Evolutionary conservation across 805 yeast genomes (phyloP), one percentile per base, ranked within the genome.

Genomic region (Saccharomyces eubayanus): DNA sequence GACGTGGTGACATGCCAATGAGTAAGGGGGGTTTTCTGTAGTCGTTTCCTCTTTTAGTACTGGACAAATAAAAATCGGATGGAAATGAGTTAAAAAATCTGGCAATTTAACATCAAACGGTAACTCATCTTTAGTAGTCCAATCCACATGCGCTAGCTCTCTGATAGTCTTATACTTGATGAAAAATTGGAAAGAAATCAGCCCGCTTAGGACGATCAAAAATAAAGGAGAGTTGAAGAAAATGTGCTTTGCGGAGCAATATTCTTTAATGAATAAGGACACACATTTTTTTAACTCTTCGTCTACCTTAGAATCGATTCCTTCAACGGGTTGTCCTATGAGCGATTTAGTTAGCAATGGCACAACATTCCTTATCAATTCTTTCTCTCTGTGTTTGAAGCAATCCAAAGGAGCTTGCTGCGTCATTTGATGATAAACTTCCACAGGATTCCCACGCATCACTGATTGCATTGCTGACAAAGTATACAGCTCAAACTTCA

Each of bases 61-160:
- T 0, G 90, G 90, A 62, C 90, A 84, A 3, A 84, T 84, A 62
- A 83, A 84, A 1, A 84, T 75, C 1, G 88, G 80, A 62, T 84
- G 89, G 65, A 77, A 83, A 45, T 63, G 62, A 52, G 77, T 78
- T 49, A 82, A 65, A 27, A 68, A 68, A 0, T 67, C 65, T 0
- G 90, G 89, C 21, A 84, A 67, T 30, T 74, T 73, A 21, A 82
- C 77, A 57, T 80, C 86, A 51, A 83, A 82, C 2, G 88, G 87
- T 16, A 84, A 63, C 65, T 85, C 89, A 60, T 80, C 74, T 31
- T 69, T 65, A 0, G 83, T 74, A 0, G 83, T 74, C 87, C 87
- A 82, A 48, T 67, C 72, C 14, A 68, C 70, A 56, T 68, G 70
- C 2, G 69, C 59, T 12, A 57, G 52, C 12, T 63, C 62, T 51